Evolutionary conservation across 139 green algal species (phyloP), one percentile per base, ranked within the genome.

Genomic region (Picochlorum sp.): DNA sequence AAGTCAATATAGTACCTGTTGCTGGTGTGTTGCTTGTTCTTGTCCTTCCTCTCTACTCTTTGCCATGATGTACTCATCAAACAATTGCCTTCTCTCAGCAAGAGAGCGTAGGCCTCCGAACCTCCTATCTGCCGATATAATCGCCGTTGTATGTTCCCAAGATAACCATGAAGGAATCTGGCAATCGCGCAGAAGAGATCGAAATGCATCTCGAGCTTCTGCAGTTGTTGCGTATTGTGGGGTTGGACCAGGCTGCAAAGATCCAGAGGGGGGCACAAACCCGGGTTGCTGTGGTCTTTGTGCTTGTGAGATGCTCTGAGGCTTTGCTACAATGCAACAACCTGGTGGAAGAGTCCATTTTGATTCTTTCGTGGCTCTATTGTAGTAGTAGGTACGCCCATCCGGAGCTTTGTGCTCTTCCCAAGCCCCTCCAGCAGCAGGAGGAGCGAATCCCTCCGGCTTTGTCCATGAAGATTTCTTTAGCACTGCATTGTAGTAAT

Each of bases 361-460:
- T 67, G 83, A 91, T 77, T 95, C 71, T 70, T 82, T 82, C 20
- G 75, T 85, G 15, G 69, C 47, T 55, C 79, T 78, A 73, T 97
- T 95, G 81, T 95, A 86, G 64, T 90, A 97, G 66, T 97, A 97
- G 67, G 86, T 92, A 50, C 85, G 72, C 1, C 90, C 90, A 58
- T 96, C 89, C 1, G 85, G 79, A 2, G 74, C 76, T 3, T 79
- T 89, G 79, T 84, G 83, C 75, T 96, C 90, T 62, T 87, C 89
- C 89, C 89, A 96, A 32, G 60, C 44, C 3, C 55, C 58, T 11
- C 41, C 32, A 0, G 18, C 23, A 23, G 63, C 55, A 6, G 45
- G 44, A 2, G 62, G 65, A 6, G 65, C 65, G 21, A 97, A 68
- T 61, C 91, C 89, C 14, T 73, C 68, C 9, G 92, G 92, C 68